phyloP scores from a whole-genome alignment of 768 basidiomycete species.

The Crassisporium funariophilum region DNA sequence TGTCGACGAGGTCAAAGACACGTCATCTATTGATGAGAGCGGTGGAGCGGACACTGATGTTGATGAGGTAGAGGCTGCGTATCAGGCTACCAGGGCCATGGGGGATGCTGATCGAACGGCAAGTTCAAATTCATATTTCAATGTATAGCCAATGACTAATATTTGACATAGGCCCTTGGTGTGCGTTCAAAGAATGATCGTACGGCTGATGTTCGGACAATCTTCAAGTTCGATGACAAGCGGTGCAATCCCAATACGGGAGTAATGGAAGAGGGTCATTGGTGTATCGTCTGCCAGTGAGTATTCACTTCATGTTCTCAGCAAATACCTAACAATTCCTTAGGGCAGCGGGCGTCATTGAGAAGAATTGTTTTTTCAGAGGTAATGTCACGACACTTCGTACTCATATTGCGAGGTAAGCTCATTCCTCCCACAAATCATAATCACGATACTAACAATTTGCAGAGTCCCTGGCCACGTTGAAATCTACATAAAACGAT shows the following conservation, averaged over 20 bases:
- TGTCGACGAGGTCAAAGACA: background rate
- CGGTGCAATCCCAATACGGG: slow-evolving; percentile 12
- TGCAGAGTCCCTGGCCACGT: background rate
- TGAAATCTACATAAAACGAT: background rate
- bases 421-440: background rate
- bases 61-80: background rate
- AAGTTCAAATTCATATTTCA: slow-evolving; percentile 12
- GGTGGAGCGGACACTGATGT: background rate
- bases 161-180: background rate
- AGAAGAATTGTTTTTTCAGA: background rate
- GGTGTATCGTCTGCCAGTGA: slow-evolving; percentile 20
- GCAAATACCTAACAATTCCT: too few species aligned
- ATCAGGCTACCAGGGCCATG: background rate
- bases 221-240: slow-evolving; percentile 3
- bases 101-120: slow-evolving; percentile 6
- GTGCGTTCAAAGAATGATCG: background rate
- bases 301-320: too few species aligned
- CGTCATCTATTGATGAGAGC: background rate
- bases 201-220: background rate
- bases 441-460: background rate
- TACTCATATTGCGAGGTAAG: background rate
- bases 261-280: slow-evolving; percentile 10
- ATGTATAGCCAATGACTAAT: background rate
- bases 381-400: background rate
- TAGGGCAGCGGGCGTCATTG: background rate